These are phyloP conservation scores for Pichia sp. DNA, from an alignment of 1,139 yeast genomes.

Conservation along the genomic window DNA sequence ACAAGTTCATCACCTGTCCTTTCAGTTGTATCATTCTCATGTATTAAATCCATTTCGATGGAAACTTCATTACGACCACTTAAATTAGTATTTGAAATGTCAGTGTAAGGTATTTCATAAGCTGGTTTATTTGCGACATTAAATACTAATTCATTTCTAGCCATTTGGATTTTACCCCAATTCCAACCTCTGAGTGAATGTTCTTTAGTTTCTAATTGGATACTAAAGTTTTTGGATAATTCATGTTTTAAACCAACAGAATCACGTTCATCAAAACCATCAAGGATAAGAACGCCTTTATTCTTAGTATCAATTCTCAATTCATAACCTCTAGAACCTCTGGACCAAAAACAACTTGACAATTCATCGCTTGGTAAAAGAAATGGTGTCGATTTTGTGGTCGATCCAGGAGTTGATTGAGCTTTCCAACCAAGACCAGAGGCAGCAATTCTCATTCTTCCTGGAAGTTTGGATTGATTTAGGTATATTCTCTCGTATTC, in stretches of 20 bases:
- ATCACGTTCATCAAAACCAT: constrained; percentile 86
- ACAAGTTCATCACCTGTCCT: constrained; percentile 92
- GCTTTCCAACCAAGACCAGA: constrained; percentile 98
- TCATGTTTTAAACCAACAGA: constrained; percentile 77
- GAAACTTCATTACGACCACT: constrained; percentile 94
- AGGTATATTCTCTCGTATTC: constrained; percentile 84
- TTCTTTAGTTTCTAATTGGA: constrained; percentile 73
- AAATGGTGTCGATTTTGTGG: constrained; percentile 63
- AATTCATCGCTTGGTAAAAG: constrained; percentile 81
- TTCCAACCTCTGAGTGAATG: constrained; percentile 98
- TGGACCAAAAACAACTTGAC: constrained; percentile 78
- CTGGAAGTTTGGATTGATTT: constrained; percentile 77
- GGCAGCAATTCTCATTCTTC: constrained; percentile 90
- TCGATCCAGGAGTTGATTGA: constrained; percentile 45
- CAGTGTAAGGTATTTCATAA: constrained; percentile 82
- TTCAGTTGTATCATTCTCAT: constrained; percentile 42
- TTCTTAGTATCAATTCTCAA: constrained; percentile 83
- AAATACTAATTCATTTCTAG: constrained; percentile 84
- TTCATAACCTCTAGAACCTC: constrained; percentile 91
- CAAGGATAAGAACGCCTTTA: constrained; percentile 79
- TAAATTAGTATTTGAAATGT: constrained; percentile 80
- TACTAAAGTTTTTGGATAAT: constrained; percentile 67
- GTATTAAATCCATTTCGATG: constrained; percentile 66
- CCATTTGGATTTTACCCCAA: constrained; percentile 94
- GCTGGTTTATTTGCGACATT: constrained; percentile 83